Evolutionary conservation across 2,329 filamentous ascomycete genomes (phyloP).

Genomic region (Cladosporium sp.): DNA sequence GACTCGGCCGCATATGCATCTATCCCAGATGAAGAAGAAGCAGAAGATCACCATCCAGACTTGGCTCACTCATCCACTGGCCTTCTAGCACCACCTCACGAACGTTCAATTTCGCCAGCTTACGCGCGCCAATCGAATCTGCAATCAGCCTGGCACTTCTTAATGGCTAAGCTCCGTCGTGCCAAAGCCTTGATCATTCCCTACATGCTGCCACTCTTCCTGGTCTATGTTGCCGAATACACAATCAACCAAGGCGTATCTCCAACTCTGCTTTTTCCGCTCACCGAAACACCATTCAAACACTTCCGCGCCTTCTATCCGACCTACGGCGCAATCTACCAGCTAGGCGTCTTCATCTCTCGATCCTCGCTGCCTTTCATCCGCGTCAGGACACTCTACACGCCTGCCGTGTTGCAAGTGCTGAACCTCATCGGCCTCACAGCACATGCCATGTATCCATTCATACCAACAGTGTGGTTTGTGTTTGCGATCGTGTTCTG

Average conservation of each 20-base stretch:
- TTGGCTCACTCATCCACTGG: conserved; percentile 36
- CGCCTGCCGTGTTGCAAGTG: conserved; percentile 80
- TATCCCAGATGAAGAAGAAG: conserved; percentile 49
- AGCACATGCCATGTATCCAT: conserved; percentile 71
- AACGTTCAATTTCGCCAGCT: conserved; percentile 36
- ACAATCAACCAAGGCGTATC: conserved; percentile 95
- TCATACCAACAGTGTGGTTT: conserved; percentile 83
- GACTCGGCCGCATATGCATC: conserved; percentile 57
- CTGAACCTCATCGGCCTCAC: conserved; percentile 74
- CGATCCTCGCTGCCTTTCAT: conserved; percentile 87
- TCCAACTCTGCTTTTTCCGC: conserved; percentile 84
- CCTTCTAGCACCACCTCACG: conserved; percentile 35
- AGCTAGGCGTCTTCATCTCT: conserved; percentile 92
- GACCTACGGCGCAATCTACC: conserved; percentile 92
- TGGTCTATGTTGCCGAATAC: conserved; percentile 96
- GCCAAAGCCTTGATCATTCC: conserved; percentile 71
- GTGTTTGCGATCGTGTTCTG: conserved; percentile 85
- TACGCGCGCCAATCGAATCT: conserved; percentile 20
- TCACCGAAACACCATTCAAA: conserved; percentile 72
- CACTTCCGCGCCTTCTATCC: conserved; percentile 89
- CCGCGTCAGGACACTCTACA: conserved; percentile 76
- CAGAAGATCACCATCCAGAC: conserved; percentile 33
- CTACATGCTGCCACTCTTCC: conserved; percentile 84
- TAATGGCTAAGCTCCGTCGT: conserved; percentile 57
- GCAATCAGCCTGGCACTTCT: conserved; percentile 21